phyloP scores from a whole-genome alignment of 179 eudicot species.

The Vitellaria paradoxa region DNA sequence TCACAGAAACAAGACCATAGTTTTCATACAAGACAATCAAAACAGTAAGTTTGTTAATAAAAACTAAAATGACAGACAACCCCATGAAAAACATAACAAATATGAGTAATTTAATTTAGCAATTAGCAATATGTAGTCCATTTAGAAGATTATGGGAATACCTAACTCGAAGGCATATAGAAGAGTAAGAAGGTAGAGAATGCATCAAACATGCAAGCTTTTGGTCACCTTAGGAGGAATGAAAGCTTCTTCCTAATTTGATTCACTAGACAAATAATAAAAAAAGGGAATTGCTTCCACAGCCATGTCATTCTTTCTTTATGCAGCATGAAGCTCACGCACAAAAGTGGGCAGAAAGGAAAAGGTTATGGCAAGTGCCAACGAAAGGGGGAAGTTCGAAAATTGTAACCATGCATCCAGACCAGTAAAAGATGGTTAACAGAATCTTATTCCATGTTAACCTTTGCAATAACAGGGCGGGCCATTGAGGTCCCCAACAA shows the following conservation, averaged over 20 bases:
- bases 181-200: neutral
- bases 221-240: neutral
- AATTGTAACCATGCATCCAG: neutral
- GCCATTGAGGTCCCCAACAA: conserved; percentile 99
- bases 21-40: no score
- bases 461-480: conserved; percentile 98
- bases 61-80: neutral
- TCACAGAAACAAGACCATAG: neutral
- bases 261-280: neutral
- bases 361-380: neutral
- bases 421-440: neutral
- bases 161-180: neutral
- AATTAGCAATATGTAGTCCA: neutral
- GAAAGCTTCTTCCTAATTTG: neutral
- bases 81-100: neutral
- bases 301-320: neutral
- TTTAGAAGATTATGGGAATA: neutral
- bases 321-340: neutral
- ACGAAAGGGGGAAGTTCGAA: neutral
- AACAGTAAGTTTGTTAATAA: neutral
- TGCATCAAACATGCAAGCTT: neutral
- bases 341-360: neutral
- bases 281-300: neutral
- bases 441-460: conserved; percentile 11
- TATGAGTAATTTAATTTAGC: neutral